Base-by-base conservation (phyloP, 2,329 filamentous ascomycete species). In the Pyrenochaeta sp. region DNA sequence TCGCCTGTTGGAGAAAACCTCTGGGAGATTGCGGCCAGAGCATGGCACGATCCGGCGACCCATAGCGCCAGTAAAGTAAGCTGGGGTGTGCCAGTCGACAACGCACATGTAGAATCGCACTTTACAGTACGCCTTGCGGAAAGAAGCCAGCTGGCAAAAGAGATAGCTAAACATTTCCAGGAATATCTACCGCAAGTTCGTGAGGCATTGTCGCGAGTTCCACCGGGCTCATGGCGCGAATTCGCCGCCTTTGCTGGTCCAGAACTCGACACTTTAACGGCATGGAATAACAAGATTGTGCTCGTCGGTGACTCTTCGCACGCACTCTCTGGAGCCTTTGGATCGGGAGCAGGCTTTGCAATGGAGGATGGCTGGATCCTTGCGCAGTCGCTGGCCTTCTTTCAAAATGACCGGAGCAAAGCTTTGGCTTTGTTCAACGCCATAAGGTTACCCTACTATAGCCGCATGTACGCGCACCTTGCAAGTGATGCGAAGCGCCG, bases 291-390 rank as follows among this genome's bases (percentile, higher is more conserved):
- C 50, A 56, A 53, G 12, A 64, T 85, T 2, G 84, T 81, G 5
- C 76, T 86, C 3, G 79, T 86, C 0, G 85, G 84, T 8, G 84
- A 87, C 61, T 80, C 84, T 0, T 86, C 83, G 1, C 85, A 87
- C 66, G 82, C 84, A 0, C 75, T 85, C 0, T 84, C 83, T 69
- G 78, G 78, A 2, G 78, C 78, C 0, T 80, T 80, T 61, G 80
- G 81, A 0, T 80, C 79, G 3, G 80, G 81, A 0, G 80, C 81
- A 5, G 80, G 77, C 0, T 81, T 81, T 57, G 80, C 81, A 0
- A 72, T 82, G 64, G 77, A 83, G 61, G 81, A 82, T 66, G 79
- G 77, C 8, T 83, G 78, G 78, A 76, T 82, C 25, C 70, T 82
- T 1, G 78, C 78, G 10, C 72, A 73, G 54, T 72, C 78, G 3